These are phyloP conservation scores for Colletotrichum graminicola DNA, from an alignment of 2,329 filamentous ascomycete genomes.

Conservation along the genomic window DNA sequence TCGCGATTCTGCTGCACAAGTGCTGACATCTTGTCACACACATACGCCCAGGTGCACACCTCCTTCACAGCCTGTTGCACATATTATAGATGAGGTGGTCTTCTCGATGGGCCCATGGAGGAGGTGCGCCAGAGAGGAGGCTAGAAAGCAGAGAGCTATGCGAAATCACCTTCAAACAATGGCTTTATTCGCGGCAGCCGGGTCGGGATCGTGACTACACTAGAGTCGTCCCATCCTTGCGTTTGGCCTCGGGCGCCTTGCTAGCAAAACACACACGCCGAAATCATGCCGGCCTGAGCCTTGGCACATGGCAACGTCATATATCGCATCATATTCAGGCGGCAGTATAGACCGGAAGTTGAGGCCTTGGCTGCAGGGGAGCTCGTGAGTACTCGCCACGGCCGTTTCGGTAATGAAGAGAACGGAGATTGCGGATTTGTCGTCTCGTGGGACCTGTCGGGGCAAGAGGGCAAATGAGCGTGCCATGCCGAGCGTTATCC, in stretches of 20 bases:
- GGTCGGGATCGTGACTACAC: conserved; percentile 3
- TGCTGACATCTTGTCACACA: conserved; percentile 40
- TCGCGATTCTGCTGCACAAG: conserved; percentile 36
- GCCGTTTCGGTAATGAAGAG: conserved; percentile 39
- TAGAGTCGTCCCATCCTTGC: neutral
- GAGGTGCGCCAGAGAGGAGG: conserved; percentile 6
- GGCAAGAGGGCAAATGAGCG: conserved; percentile 1
- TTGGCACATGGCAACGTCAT: conserved; percentile 9
- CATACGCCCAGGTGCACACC: conserved; percentile 32
- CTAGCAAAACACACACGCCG: neutral
- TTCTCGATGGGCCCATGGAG: conserved; percentile 4
- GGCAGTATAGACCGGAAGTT: conserved; percentile 15
- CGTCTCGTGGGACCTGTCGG: conserved; percentile 19
- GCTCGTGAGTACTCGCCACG: conserved; percentile 13
- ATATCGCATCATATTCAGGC: conserved; percentile 16
- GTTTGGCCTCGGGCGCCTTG: neutral
- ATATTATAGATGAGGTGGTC: conserved; percentile 9
- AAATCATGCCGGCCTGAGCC: neutral
- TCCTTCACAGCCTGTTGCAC: conserved; percentile 31
- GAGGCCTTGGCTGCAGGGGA: conserved; percentile 31
- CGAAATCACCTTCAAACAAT: neutral
- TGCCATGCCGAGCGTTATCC: neutral
- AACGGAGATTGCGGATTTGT: conserved; percentile 26
- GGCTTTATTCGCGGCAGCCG: neutral
- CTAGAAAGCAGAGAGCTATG: neutral